Base-by-base conservation (phyloP, 2,329 filamentous ascomycete genomes). In the Arthrinium puccinioides region DNA sequence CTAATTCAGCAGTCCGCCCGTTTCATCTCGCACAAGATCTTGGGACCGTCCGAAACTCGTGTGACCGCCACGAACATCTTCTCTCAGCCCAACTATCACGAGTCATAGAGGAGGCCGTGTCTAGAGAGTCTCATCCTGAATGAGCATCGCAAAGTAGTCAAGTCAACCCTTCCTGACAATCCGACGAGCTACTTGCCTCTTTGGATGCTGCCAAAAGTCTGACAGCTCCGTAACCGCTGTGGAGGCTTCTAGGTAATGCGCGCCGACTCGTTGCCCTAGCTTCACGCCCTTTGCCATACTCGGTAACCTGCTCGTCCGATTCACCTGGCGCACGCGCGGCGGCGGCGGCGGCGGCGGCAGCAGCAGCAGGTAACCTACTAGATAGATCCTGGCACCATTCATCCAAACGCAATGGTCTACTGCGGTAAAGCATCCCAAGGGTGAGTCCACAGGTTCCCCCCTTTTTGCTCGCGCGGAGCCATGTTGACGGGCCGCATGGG, bases 371-470 rank as follows among this genome's bases (percentile, higher is more conserved):
- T 24, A 32, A 35, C 21, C 25, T 23, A 26, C 11, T 36, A 37
- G 14, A 26, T 27, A 36, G 16, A 4, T n/a, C n/a, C n/a, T n/a
- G n/a, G n/a, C 9, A 26, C 19, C 31, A 21, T 21, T n/a, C 16
- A n/a, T n/a, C 24, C 27, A 36, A 18, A 49, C 46, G 50, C 45
- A 49, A 74, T 75, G 71, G 70, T 74, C 31, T 74, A 73, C 55
- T 74, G 71, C 47, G 71, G 71, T 30, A 75, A 74, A 53, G 71
- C 71, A 47, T 74, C 71, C 6, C 63, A 71, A 50, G 70, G 70
- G 39, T 35, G 16, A 36, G 33, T 18, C n/a, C 11, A 18, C 4
- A n/a, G 16, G 9, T 26, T 14, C 14, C 23, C 23, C n/a, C 23
- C 30, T 24, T n/a, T 16, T 20, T 21, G n/a, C n/a, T n/a, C n/a